Conservation (phyloP, 169 alveolate genomes). For the Perkinsus marinus region DNA sequence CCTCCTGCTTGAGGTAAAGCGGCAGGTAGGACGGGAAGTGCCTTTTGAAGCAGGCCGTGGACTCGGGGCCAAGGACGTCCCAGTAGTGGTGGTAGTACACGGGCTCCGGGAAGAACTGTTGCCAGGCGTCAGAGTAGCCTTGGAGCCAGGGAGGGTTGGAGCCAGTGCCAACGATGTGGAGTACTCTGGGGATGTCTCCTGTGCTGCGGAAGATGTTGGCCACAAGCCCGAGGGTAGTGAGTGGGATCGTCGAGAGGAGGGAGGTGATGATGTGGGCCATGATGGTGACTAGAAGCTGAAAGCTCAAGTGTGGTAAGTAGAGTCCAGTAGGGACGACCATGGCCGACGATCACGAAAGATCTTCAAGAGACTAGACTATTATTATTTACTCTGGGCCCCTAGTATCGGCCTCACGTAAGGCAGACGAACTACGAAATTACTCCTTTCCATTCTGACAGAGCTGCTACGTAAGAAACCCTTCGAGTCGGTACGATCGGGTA, state of each 20-base stretch:
- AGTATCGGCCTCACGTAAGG: too few relatives aligned
- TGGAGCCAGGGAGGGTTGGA: background rate
- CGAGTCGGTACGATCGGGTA: too few relatives aligned
- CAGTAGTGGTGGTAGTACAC: background rate
- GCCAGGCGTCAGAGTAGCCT: background rate
- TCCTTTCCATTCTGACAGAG: too few relatives aligned
- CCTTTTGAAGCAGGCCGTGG: background rate
- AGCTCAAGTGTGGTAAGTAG: too few relatives aligned
- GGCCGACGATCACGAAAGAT: too few relatives aligned
- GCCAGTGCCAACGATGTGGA: background rate
- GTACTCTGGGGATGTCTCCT: background rate
- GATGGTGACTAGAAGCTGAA: too few relatives aligned
- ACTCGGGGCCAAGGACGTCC: background rate
- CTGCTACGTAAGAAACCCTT: too few relatives aligned
- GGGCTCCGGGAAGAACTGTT: background rate
- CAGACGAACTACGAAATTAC: too few relatives aligned
- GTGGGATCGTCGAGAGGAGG: background rate
- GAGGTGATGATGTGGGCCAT: background rate
- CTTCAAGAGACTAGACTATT: too few relatives aligned
- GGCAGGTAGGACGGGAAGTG: background rate
- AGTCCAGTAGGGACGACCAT: too few relatives aligned
- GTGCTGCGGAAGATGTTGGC: background rate
- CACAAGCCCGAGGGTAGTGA: background rate
- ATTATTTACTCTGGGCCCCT: too few relatives aligned
- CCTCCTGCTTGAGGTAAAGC: background rate